These are phyloP conservation scores for Cutaneotrichosporon mucoides DNA, from an alignment of 1,284 basidiomycete genomes.

Conservation along the genomic window DNA sequence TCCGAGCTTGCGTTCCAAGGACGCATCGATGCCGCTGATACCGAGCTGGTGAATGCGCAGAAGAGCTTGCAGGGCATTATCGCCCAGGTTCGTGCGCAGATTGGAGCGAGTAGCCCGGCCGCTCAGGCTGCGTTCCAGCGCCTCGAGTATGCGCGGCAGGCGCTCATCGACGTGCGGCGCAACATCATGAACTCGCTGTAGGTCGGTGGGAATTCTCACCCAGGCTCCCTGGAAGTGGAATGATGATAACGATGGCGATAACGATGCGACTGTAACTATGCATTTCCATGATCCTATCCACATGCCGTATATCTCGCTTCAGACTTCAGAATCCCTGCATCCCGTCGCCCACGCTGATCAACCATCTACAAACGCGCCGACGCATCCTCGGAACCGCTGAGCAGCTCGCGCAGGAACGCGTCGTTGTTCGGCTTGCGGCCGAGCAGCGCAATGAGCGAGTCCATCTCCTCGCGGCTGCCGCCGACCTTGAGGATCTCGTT, in stretches of 20 bases:
- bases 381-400: slow-evolving; percentile 11
- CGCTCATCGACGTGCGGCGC: neutral
- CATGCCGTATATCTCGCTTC: neutral
- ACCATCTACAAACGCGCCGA: neutral
- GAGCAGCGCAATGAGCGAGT: slow-evolving; percentile 15
- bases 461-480: slow-evolving; percentile 18
- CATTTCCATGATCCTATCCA: no score
- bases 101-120: neutral
- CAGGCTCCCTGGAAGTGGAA: no score
- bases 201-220: no score
- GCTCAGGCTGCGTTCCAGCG: neutral
- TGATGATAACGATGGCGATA: no score
- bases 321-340: no score
- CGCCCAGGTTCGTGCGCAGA: neutral
- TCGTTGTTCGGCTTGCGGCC: slow-evolving; percentile 22
- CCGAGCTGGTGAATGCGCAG: neutral
- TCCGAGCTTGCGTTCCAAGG: slow-evolving; percentile 22
- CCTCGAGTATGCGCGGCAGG: neutral
- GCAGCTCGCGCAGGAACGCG: slow-evolving; percentile 22
- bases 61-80: neutral
- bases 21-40: slow-evolving; percentile 13
- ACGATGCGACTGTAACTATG: neutral
- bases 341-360: no score
- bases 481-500: slow-evolving; percentile 16
- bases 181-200: neutral